Base-by-base conservation (phyloP, 2,329 filamentous ascomycete genomes). In the Canariomyces notabilis region DNA sequence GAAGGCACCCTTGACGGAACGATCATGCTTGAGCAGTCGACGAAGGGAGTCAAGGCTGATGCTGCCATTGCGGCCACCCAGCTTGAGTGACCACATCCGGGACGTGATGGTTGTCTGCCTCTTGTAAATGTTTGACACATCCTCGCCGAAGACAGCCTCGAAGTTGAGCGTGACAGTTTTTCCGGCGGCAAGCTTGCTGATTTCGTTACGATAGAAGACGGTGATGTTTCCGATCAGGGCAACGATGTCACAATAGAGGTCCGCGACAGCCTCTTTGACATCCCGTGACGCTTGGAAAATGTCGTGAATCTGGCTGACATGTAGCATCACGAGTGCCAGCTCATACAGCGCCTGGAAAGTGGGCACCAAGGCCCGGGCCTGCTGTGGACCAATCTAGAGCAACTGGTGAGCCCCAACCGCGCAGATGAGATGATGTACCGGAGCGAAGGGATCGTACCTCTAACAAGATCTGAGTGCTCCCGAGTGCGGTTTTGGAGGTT, bases 321-420 rank as follows among this genome's bases (percentile, higher is more conserved):
- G 62, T 5, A 61, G 61, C 5, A 69, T 62, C 4, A 70, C 54
- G 40, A 67, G 57, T 2, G 63, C 64, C 2, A 70, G 59, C 44
- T 69, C 66, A 37, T 69, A 67, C 0, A 70, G 50, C 1, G 64
- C 62, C 20, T 64, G 60, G 46, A 70, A 70, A 0, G 66, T 69
- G 1, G 67, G 65, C 3, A 65, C 55, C 3, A 70, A 59, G 2
- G 67, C 64, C 16, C 60, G 55, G 6, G 65, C 66, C 49, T 69
- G 67, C 5, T 59, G 51, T 23, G 65, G 64, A 1, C 67, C 67
- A 32, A 69, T 64, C 67, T 70, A 12, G 11, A 19, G 9, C 16
- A n/a, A 23, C n/a, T n/a, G n/a, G n/a, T n/a, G n/a, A n/a, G n/a
- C n/a, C n/a, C n/a, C n/a, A n/a, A n/a, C n/a, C n/a, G n/a, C n/a